Evolutionary conservation across 176 grass and related monocot genomes (phyloP).

Genomic region (Avena eriantha): DNA sequence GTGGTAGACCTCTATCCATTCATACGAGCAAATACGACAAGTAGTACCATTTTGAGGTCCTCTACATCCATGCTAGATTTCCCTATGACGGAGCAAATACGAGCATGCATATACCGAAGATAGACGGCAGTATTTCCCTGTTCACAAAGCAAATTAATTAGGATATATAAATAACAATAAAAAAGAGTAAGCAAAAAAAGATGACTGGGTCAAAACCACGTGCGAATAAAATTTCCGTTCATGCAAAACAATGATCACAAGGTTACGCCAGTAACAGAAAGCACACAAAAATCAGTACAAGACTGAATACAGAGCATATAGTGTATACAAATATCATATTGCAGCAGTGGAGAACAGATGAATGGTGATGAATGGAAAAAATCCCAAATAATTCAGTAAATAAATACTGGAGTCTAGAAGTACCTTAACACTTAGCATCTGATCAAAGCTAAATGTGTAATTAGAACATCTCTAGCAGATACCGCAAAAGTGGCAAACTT

Average conservation of each 20-base stretch:
- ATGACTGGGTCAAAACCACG: background rate
- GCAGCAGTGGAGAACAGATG: background rate
- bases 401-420: conserved; percentile 4
- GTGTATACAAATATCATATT: background rate
- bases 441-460: too few species aligned
- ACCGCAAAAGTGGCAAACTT: too few species aligned
- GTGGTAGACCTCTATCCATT: too few species aligned
- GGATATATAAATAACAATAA: conserved; percentile 22
- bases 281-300: conserved; percentile 2
- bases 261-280: conserved; percentile 8
- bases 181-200: background rate
- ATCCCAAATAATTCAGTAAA: background rate
- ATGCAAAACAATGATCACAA: background rate
- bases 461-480: too few species aligned
- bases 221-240: background rate
- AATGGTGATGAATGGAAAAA: background rate
- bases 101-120: conserved; percentile 90
- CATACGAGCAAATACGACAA: conserved; percentile 39
- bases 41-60: conserved; percentile 68
- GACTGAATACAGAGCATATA: conserved; percentile 1
- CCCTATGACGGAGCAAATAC: conserved; percentile 87
- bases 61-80: conserved; percentile 84
- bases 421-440: conserved; percentile 26
- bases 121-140: conserved; percentile 97
- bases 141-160: conserved; percentile 38